phyloP scores from a whole-genome alignment of 2,329 filamentous ascomycete species.

The Neofusicoccum parvum region DNA sequence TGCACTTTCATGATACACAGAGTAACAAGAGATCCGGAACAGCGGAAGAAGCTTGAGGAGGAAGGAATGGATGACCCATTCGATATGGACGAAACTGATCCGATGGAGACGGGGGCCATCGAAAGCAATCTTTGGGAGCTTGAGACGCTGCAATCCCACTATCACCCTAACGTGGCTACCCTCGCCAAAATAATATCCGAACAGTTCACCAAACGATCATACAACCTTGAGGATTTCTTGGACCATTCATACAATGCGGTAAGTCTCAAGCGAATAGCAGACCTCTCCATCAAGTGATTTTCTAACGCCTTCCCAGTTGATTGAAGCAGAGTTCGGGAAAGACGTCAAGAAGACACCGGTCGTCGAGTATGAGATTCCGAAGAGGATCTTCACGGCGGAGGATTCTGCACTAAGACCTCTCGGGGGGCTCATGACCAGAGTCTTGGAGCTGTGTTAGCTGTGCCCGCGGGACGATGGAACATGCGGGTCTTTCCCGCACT shows the following conservation, averaged over 20 bases:
- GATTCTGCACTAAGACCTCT: constrained; percentile 33
- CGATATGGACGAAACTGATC: constrained; percentile 72
- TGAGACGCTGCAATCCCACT: constrained; percentile 86
- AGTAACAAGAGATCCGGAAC: constrained; percentile 60
- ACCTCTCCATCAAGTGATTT: neutral
- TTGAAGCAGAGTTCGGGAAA: constrained; percentile 82
- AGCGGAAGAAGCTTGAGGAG: constrained; percentile 62
- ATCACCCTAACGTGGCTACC: constrained; percentile 94
- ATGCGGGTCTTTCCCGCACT: too few species aligned
- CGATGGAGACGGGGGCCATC: constrained; percentile 82
- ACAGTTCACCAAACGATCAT: constrained; percentile 94
- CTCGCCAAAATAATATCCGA: constrained; percentile 92
- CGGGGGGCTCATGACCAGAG: constrained; percentile 36
- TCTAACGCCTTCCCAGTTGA: constrained; percentile 56
- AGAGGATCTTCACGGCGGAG: constrained; percentile 67
- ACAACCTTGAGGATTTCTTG: constrained; percentile 95
- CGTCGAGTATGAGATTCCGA: constrained; percentile 92
- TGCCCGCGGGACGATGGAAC: neutral
- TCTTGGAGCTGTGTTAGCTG: constrained; percentile 32
- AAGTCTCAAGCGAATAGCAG: constrained; percentile 43
- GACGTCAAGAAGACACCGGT: constrained; percentile 83
- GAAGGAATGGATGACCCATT: constrained; percentile 75
- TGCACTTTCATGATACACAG: constrained; percentile 98
- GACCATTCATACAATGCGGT: constrained; percentile 88
- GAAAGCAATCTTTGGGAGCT: constrained; percentile 96